Base-by-base conservation (phyloP, 1,284 basidiomycete species). In the Austroboletus novae-zelandiae region DNA sequence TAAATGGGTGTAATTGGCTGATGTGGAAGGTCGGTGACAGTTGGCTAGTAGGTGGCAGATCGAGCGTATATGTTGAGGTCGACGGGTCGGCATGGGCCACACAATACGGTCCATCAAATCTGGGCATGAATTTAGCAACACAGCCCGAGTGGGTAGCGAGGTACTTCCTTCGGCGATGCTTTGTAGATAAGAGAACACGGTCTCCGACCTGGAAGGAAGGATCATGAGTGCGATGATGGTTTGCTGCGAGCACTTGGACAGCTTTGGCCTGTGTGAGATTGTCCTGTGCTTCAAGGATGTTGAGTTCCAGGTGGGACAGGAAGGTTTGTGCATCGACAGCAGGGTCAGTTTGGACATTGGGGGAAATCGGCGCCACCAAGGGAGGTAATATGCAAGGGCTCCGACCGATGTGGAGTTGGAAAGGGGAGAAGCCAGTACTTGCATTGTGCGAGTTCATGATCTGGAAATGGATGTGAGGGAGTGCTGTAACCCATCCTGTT, bases 391-490 rank as follows among this genome's bases (percentile, higher is more conserved):
- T 9, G 18, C 23, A 10, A 5, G 20, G 14, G 4, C 13, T 13
- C 17, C 52, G 43, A 1, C 66, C 61, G 2, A 59, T 46, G 3
- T 63, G 57, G 0, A 69, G 54, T 37, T 71, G 60, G 60, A 78
- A 78, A 0, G 63, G 70, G 0, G 72, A 66, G 20, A 62, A 63
- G 0, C 62, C 62, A 1, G 70, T 75, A 4, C 70, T 64, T 35
- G 56, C 30, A 31, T 62, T 72, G 4, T 64, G 44, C 0, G 61
- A 55, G 40, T 71, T 72, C 66, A 76, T 77, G 45, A 73, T 65
- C 0, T 62, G 57, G 51, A 77, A 78, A 18, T 61, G 62, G 0
- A 75, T 64, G 0, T 57, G 39, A 0, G 74, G 72, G 0, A 79
- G 58, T 0, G 63, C 59, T 0, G 35, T 8, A 0, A 60, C 53